Conservation (phyloP, 2,329 filamentous ascomycete genomes). For the Colletotrichum magnum region DNA sequence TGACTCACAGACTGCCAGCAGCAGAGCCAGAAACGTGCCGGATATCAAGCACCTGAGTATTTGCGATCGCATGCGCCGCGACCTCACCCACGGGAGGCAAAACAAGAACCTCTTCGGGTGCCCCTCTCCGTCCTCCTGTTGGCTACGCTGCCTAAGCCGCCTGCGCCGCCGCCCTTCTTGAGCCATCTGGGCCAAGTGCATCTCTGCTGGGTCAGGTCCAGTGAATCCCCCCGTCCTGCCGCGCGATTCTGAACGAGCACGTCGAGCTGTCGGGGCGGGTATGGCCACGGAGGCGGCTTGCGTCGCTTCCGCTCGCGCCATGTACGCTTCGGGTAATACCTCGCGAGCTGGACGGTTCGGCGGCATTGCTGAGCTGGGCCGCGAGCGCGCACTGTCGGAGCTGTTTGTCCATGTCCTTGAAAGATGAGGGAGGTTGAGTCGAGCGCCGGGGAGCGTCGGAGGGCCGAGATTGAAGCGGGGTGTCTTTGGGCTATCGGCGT, state of each 20-base stretch:
- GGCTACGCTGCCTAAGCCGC: constrained; percentile 41
- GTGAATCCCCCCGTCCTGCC: constrained; percentile 46
- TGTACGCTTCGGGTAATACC: constrained; percentile 34
- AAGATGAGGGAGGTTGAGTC: constrained; percentile 58
- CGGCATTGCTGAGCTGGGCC: constrained; percentile 29
- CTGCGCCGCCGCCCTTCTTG: constrained; percentile 56
- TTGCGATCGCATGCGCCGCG: constrained; percentile 66
- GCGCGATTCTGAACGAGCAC: constrained; percentile 18
- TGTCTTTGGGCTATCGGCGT: constrained; percentile 62
- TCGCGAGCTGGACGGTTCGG: constrained; percentile 39
- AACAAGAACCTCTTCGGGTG: constrained; percentile 62
- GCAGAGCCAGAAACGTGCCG: constrained; percentile 70
- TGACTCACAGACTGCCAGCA: constrained; percentile 77
- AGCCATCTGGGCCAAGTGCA: constrained; percentile 61
- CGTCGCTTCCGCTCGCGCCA: constrained; percentile 10
- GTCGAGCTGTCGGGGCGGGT: constrained; percentile 30
- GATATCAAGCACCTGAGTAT: constrained; percentile 75
- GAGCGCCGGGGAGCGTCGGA: constrained; percentile 56
- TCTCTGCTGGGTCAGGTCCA: constrained; percentile 63
- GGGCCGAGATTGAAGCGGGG: constrained; percentile 56
- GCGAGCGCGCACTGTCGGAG: constrained; percentile 47
- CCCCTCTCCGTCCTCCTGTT: constrained; percentile 40
- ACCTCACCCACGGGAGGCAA: constrained; percentile 70
- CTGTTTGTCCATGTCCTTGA: constrained; percentile 54
- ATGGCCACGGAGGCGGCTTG: constrained; percentile 10